Percentiles rank a stretch among this genome's conserved stretches.
These are phyloP conservation scores for Boechera divaricarpa DNA, from an alignment of 345 rosid genomes.

Conservation along the genomic window DNA sequence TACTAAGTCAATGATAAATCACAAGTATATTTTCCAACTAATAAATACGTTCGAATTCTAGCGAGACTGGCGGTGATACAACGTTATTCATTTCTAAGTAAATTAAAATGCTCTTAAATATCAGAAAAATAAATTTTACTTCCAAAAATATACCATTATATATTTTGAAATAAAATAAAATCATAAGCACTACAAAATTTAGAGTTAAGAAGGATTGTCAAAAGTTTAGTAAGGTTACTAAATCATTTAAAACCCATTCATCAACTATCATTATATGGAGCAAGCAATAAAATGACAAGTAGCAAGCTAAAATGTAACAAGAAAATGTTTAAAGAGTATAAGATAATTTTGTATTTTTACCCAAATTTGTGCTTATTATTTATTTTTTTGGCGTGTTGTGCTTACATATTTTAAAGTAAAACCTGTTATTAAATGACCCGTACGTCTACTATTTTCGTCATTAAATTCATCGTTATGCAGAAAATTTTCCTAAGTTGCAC, in stretches of 20 bases:
- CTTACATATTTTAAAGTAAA: background rate
- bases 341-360: background rate
- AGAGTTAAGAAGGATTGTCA: background rate
- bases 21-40: background rate
- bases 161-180: background rate
- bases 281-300: background rate
- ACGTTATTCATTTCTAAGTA: background rate
- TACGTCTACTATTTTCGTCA: background rate
- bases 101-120: background rate
- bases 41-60: conserved; percentile 3
- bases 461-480: background rate
- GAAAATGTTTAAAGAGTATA: background rate
- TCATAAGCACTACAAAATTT: background rate
- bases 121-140: background rate
- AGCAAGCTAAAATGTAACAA: background rate
- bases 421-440: background rate
- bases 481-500: background rate
- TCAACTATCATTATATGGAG: background rate
- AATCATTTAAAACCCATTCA: background rate
- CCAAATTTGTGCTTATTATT: background rate
- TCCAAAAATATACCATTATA: too few species aligned
- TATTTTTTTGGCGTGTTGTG: background rate
- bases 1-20: background rate
- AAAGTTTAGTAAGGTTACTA: background rate
- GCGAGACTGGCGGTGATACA: conserved; percentile 6